Conservation (phyloP, 2,329 filamentous ascomycete species). For the Aspergillus quadrilineatus region DNA sequence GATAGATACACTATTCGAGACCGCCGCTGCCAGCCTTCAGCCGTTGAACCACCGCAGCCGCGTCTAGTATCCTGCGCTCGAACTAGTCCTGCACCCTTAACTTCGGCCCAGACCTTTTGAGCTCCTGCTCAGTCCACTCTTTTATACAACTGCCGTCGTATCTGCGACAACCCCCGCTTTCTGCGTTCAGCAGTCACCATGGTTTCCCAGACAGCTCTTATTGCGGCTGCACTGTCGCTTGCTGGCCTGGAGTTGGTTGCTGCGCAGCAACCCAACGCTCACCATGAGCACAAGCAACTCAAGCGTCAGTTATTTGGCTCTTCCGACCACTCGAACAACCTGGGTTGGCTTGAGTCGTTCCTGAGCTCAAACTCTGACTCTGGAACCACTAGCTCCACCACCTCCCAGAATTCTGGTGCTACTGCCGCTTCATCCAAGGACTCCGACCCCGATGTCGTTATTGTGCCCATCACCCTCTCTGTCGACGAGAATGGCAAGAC, state of each 20-base stretch:
- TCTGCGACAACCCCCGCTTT: slow-evolving; percentile 11
- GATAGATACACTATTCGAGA: slow-evolving; percentile 5
- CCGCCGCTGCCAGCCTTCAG: slow-evolving; percentile 15
- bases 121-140: slow-evolving; percentile 28
- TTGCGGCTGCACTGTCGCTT: slow-evolving; percentile 35
- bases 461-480: slow-evolving; percentile 24
- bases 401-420: slow-evolving; percentile 1
- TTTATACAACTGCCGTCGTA: slow-evolving; percentile 15
- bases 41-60: slow-evolving; percentile 12
- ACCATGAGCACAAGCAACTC: slow-evolving; percentile 27
- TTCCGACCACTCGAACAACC: not conserved
- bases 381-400: not conserved
- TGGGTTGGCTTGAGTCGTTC: slow-evolving; percentile 6
- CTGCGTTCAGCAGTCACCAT: slow-evolving; percentile 25
- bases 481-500: slow-evolving; percentile 26
- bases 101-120: slow-evolving; percentile 16
- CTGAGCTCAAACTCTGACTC: not conserved
- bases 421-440: slow-evolving; percentile 4
- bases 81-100: slow-evolving; percentile 9
- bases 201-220: slow-evolving; percentile 29
- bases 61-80: slow-evolving; percentile 12
- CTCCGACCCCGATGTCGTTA: slow-evolving; percentile 15
- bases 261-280: slow-evolving; percentile 35
- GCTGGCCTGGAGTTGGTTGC: slow-evolving; percentile 35
- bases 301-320: slow-evolving; percentile 26